Base-by-base conservation (phyloP, 192 early-diverging fungal genomes). In the Thoreauomyces humboldtii region DNA sequence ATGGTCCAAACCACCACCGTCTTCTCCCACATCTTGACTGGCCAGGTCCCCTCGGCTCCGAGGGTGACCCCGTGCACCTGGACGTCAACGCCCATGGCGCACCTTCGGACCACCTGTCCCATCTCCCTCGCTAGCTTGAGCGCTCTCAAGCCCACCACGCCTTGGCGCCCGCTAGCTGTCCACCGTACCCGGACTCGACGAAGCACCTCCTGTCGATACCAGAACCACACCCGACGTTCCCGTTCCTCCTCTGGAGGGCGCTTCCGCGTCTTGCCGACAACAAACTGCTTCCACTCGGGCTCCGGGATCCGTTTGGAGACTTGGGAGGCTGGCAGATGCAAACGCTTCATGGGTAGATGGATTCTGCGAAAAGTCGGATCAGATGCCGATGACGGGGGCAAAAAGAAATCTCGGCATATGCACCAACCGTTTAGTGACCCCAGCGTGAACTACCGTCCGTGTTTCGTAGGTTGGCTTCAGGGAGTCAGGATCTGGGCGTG, bases 271-370 rank as follows among this genome's bases (percentile, higher is more conserved):
- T 84, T 76, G 1, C 86, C 81, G 7, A 90, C 86, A 1, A 92
- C 87, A 73, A 88, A 92, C 75, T 92, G 91, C 41, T 89, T 88
- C 71, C 87, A 87, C 9, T 77, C 70, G 19, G 89, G 79, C 17
- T 81, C 78, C n/a, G 91, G 91, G 27, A 92, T 89, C 2, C 83
- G 81, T 35, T 59, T 44, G 3, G 56, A 63, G n/a, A 80, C 60
- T 29, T 73, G 59, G 11, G 74, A 68, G 14, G 76, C 71, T 21
- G 78, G 68, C 1, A 92, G 64, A 11, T 68, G 72, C 29, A 92
- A 75, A 43, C 87, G 75, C 54, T 77, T 73, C 2, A 92, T 68
- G 0, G 91, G 89, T 25, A 92, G 60, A 31, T 87, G 75, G 46
- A 91, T 84, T 46, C 88, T 83, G 47, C 9, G 22, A 9, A 50